phyloP scores from a whole-genome alignment of 2,329 filamentous ascomycete genomes.

The Tolypocladium capitatum region DNA sequence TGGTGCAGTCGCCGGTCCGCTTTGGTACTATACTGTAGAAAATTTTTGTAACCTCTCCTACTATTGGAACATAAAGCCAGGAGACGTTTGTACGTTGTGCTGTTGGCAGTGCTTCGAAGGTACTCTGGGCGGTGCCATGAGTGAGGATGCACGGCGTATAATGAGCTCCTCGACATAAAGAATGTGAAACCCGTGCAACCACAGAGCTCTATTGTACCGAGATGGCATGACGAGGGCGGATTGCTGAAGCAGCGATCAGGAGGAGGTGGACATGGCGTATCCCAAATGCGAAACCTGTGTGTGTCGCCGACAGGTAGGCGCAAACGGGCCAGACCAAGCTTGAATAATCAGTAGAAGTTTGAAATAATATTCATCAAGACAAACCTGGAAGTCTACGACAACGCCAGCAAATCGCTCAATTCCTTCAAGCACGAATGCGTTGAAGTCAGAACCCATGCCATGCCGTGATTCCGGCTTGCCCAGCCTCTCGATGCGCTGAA shows the following conservation, averaged over 20 bases:
- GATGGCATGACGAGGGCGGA: not conserved
- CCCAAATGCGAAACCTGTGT: slow-evolving; percentile 1
- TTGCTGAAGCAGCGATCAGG: not conserved
- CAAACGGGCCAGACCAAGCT: slow-evolving; percentile 1
- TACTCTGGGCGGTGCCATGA: not conserved
- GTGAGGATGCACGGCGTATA: slow-evolving; percentile 1
- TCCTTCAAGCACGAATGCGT: not conserved
- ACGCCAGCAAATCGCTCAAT: slow-evolving; percentile 1
- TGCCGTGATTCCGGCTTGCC: not conserved
- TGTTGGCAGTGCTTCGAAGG: not conserved
- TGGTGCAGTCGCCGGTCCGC: not conserved
- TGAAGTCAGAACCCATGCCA: not conserved
- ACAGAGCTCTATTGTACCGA: not conserved
- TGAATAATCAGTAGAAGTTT: not conserved
- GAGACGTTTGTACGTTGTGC: not conserved
- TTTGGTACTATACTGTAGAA: not conserved
- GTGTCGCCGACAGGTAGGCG: not conserved
- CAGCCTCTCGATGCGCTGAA: slow-evolving; percentile 1
- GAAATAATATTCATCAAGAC: not conserved
- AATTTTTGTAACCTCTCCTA: not conserved
- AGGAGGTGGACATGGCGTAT: slow-evolving; percentile 1
- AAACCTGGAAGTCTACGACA: slow-evolving; percentile 1
- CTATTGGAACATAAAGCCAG: slow-evolving; percentile 2
- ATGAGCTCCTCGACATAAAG: not conserved
- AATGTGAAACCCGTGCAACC: slow-evolving; percentile 1